Percentiles rank a stretch among this genome's conserved stretches.
phyloP scores from a whole-genome alignment of 345 rosid genomes.

The Clausena lansium region DNA sequence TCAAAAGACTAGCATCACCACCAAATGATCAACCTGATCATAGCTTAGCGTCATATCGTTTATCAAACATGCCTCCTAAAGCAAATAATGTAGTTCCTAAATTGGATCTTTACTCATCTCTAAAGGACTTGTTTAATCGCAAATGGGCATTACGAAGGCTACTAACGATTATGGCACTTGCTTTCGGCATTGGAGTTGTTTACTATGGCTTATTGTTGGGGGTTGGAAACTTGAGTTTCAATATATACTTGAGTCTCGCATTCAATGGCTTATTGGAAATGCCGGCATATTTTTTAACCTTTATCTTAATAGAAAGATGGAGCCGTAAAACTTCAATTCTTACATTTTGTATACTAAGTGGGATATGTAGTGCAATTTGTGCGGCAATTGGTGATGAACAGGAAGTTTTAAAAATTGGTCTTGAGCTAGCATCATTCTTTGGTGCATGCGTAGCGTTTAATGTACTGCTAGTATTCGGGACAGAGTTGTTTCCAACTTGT shows the following conservation, averaged over 20 bases:
- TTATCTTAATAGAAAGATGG: conserved; percentile 26
- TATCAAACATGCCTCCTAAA: background rate
- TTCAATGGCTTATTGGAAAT: conserved; percentile 44
- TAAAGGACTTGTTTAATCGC: conserved; percentile 17
- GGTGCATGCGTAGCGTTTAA: conserved; percentile 29
- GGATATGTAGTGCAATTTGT: conserved; percentile 33
- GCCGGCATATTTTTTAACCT: conserved; percentile 35
- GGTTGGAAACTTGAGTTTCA: conserved; percentile 36
- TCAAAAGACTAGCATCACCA: conserved; percentile 5
- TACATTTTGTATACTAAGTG: conserved; percentile 30
- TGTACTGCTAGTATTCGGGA: conserved; percentile 35
- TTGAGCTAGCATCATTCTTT: conserved; percentile 55
- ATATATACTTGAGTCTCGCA: conserved; percentile 38
- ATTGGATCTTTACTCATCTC: conserved; percentile 13
- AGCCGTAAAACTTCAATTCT: conserved; percentile 39
- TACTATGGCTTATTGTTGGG: conserved; percentile 49
- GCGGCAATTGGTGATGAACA: conserved; percentile 10
- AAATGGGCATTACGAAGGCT: conserved; percentile 24
- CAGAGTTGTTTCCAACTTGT: conserved; percentile 53
- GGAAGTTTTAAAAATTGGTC: conserved; percentile 23
- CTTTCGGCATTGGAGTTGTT: conserved; percentile 44
- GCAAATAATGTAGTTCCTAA: background rate
- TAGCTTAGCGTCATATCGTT: background rate
- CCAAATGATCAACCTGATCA: background rate
- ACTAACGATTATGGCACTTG: conserved; percentile 25